These are phyloP conservation scores for Globisporangium barbulae DNA, from an alignment of 352 stramenopile genomes.

Conservation along the genomic window DNA sequence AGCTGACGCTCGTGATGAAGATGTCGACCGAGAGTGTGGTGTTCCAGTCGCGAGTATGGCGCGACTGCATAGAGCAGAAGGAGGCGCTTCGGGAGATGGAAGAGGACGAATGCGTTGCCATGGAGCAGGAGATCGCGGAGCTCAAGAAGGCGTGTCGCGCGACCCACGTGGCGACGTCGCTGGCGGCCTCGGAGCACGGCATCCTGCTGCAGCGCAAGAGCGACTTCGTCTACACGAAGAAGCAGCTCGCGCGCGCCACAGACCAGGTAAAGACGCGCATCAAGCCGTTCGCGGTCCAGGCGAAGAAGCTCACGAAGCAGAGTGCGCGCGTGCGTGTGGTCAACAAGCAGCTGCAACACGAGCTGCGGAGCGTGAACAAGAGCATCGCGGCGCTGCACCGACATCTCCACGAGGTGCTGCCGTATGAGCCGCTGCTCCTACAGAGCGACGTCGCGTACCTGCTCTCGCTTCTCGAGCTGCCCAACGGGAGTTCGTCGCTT, in stretches of 20 bases:
- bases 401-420: slow-evolving; percentile 38
- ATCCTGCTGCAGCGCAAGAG: slow-evolving; percentile 34
- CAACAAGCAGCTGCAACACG: slow-evolving; percentile 54
- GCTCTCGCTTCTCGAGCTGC: slow-evolving; percentile 24
- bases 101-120: slow-evolving; percentile 32
- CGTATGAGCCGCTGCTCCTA: slow-evolving; percentile 53
- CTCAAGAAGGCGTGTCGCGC: slow-evolving; percentile 43
- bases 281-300: slow-evolving; percentile 57
- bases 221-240: slow-evolving; percentile 29
- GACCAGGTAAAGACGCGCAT: slow-evolving; percentile 49
- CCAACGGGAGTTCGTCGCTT: slow-evolving; percentile 15
- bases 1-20: slow-evolving; percentile 26
- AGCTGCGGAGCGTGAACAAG: slow-evolving; percentile 34
- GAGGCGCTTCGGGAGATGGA: slow-evolving; percentile 37
- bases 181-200: slow-evolving; percentile 31
- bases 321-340: slow-evolving; percentile 42
- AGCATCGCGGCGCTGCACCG: slow-evolving; percentile 40
- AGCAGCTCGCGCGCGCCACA: slow-evolving; percentile 17
- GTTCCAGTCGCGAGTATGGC: slow-evolving; percentile 72
- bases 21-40: slow-evolving; percentile 40
- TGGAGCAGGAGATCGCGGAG: slow-evolving; percentile 49
- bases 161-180: slow-evolving; percentile 35
- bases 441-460: slow-evolving; percentile 43
- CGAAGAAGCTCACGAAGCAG: slow-evolving; percentile 52
- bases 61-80: slow-evolving; percentile 54